These are phyloP conservation scores for Globisporangium spiculum DNA, from an alignment of 352 stramenopile species.

Conservation along the genomic window DNA sequence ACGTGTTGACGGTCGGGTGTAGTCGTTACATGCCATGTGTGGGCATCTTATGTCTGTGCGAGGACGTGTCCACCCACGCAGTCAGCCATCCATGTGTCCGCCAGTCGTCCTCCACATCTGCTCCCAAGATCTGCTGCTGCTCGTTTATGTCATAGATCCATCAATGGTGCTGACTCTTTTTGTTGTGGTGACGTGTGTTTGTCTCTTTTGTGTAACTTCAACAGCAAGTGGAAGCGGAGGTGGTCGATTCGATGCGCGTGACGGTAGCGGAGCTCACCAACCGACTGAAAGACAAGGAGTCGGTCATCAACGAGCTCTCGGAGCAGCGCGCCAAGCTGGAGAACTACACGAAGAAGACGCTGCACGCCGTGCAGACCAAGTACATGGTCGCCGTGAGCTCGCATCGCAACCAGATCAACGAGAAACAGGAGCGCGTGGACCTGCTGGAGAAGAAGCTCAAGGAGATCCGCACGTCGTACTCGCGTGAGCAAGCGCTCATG, in stretches of 20 bases:
- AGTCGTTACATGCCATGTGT: background rate
- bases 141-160: constrained; percentile 4
- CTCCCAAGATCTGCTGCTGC: constrained; percentile 6
- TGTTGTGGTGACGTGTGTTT: constrained; percentile 1
- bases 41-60: background rate
- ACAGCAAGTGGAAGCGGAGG: constrained; percentile 61
- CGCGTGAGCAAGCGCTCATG: constrained; percentile 84
- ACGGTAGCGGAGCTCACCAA: constrained; percentile 80
- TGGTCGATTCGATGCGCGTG: constrained; percentile 69
- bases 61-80: background rate
- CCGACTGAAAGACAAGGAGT: constrained; percentile 87
- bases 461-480: constrained; percentile 71
- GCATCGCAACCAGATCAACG: constrained; percentile 85
- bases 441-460: constrained; percentile 88
- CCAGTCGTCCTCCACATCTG: constrained; percentile 1
- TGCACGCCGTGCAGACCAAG: constrained; percentile 89
- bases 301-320: constrained; percentile 83
- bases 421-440: constrained; percentile 83
- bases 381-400: constrained; percentile 89
- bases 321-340: constrained; percentile 86
- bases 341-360: constrained; percentile 90
- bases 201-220: constrained; percentile 5
- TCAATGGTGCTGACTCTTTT: background rate
- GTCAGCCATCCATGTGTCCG: background rate
- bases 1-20: background rate